phyloP scores from a whole-genome alignment of 2,329 filamentous ascomycete species.

The Ophidiomyces ophidiicola region DNA sequence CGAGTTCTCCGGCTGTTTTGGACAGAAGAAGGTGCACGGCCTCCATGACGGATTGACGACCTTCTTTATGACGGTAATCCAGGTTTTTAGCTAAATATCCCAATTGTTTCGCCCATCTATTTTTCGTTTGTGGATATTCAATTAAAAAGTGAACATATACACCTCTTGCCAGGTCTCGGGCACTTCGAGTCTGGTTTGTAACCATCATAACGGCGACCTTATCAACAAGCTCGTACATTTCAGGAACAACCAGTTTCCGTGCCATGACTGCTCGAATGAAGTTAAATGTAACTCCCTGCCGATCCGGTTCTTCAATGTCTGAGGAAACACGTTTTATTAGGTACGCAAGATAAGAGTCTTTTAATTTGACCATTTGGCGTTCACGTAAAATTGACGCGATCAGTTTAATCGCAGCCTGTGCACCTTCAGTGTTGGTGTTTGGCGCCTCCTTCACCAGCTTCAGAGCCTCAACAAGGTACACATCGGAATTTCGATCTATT shows the following conservation, averaged over 20 bases:
- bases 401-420: constrained; percentile 80
- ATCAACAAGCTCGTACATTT: constrained; percentile 85
- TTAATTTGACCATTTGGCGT: constrained; percentile 60
- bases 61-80: constrained; percentile 77
- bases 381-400: constrained; percentile 76
- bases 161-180: constrained; percentile 74
- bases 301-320: constrained; percentile 83
- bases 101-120: constrained; percentile 77
- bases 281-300: constrained; percentile 86
- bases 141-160: constrained; percentile 89
- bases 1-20: constrained; percentile 69
- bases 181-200: constrained; percentile 80
- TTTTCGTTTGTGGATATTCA: constrained; percentile 87
- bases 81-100: constrained; percentile 82
- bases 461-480: constrained; percentile 75
- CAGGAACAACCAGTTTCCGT: constrained; percentile 70
- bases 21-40: constrained; percentile 72
- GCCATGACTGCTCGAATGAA: constrained; percentile 81
- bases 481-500: constrained; percentile 56
- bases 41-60: constrained; percentile 86
- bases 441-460: constrained; percentile 65
- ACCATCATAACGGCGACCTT: constrained; percentile 87
- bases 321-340: constrained; percentile 70
- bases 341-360: constrained; percentile 70
- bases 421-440: constrained; percentile 67